Evolutionary conservation across 177 flowering plant genomes (phyloP), one percentile per base, ranked within the genome.

Genomic region (Vitis hybrid): DNA sequence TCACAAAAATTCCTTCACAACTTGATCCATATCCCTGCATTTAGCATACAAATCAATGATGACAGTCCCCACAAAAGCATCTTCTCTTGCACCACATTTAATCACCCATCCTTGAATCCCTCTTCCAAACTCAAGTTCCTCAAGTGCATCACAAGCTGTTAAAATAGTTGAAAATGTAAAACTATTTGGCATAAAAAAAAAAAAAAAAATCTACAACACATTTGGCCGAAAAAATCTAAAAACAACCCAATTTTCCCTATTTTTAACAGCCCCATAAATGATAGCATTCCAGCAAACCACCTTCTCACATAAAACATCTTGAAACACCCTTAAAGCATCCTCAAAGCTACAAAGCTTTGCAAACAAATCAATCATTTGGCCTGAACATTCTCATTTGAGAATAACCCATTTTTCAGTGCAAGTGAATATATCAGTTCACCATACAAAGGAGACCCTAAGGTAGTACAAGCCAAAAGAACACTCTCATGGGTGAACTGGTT

Each of bases 391-490:
- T 23, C 23, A 23, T 23, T 23, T 23, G 23, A 23, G 0, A 23
- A 23, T 0, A 23, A 21, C 23, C 23, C 23, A 23, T 23, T 23
- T 23, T 23, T 23, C 2, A 83, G 23, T 0, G 79, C 79, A 64
- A 87, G 79, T 30, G 84, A 76, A 74, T 88, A 90, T 68, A 89
- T 79, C 79, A 78, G 86, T 72, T 78, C 63, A 49, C 91, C 95
- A 73, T 67, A 64, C 56, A 65, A n/a, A 48, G 68, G 26, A 78
- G 66, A 65, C 50, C 65, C 75, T 74, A 81, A 68, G 14, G 85
- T 80, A 49, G 80, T 65, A 77, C 94, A 91, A 70, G 93, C 92
- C 0, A 95, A 87, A 75, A 90, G 81, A 68, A 87, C 85, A 71
- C 88, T 81, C 72, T 94, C 88, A 76, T 86, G 90, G 32, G 87